Base-by-base conservation (phyloP, 2,329 filamentous ascomycete genomes). In the Aureobasidium uvarum region DNA sequence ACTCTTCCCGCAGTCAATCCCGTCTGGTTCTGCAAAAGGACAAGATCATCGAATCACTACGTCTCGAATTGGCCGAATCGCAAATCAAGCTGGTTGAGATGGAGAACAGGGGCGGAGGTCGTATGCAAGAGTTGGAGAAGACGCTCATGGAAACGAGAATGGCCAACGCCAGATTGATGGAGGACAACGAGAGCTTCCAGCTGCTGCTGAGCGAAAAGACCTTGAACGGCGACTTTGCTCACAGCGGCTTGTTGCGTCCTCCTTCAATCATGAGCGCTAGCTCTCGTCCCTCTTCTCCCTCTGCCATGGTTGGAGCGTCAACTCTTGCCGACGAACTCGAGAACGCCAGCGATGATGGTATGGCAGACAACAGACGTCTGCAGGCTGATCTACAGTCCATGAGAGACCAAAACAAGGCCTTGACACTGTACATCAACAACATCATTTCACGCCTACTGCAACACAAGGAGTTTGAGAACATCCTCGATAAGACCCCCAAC, bases 111-210 rank as follows among this genome's bases (percentile, higher is more conserved):
- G 94, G 92, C 62, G 94, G 93, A 62, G 92, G 92, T 52, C 88
- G 90, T 33, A 81, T 96, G 73, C 90, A 91, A 70, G 92, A 96
- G 77, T 85, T 98, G n/a, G 93, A 98, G 79, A 89, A 90, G 71
- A 86, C 91, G 69, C 85, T 98, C 62, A 87, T 97, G 78, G 94
- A 98, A 74, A 89, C 92, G 45, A 91, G 93, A 72, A 95, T 98
- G 89, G 90, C 92, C 70, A 99, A 98, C 74, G 95, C 95, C 66
- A 87, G 93, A 52, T 82, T 99, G 68, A 95, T 97, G 90, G 95
- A 99, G 79, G 95, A 99, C 77, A 98, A 98, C 73, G 95, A 99
- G 78, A 96, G 92, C 78, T 99, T 96, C 78, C 94, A 98, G 78
- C 85, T 98, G 43, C 86, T 99, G 20, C 86, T 99, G 28, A 92